A percentile compares a stretch with the other conserved stretches of the same genome.
Conservation (phyloP, 2,329 filamentous ascomycete genomes). For the Aspergillus phoenicis region DNA sequence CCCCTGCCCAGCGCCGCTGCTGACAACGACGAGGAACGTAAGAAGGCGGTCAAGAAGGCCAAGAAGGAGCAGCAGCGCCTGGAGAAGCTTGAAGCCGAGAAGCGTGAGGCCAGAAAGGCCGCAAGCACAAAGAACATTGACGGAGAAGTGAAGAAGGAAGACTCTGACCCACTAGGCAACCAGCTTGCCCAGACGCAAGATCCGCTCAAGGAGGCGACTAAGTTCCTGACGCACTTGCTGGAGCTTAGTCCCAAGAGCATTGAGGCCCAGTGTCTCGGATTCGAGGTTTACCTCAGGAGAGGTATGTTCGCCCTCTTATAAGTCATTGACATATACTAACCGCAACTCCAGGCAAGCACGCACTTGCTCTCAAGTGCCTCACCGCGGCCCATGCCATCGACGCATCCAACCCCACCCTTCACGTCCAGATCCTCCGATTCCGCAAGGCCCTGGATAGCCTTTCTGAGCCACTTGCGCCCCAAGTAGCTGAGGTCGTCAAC, state of each 20-base stretch:
- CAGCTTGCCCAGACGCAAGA: slow-evolving; percentile 79
- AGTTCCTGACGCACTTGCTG: slow-evolving; percentile 79
- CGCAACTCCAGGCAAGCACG: slow-evolving; percentile 69
- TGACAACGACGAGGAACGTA: slow-evolving; percentile 65
- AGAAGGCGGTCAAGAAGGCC: slow-evolving; percentile 88
- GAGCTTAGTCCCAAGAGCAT: slow-evolving; percentile 80
- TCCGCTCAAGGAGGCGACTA: slow-evolving; percentile 82
- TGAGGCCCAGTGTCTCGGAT: slow-evolving; percentile 80
- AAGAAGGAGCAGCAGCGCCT: slow-evolving; percentile 75
- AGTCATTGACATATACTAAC: slow-evolving; percentile 28
- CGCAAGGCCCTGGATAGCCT: slow-evolving; percentile 62
- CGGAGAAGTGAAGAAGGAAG: slow-evolving; percentile 76
- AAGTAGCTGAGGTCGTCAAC: slow-evolving; percentile 70
- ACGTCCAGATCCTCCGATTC: slow-evolving; percentile 73
- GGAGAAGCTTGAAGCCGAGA: slow-evolving; percentile 78
- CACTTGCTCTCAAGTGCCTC: slow-evolving; percentile 85
- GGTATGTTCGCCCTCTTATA: slow-evolving; percentile 59
- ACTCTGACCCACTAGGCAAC: slow-evolving; percentile 81
- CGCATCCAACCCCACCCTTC: slow-evolving; percentile 68
- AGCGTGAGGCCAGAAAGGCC: slow-evolving; percentile 81
- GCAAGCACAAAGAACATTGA: slow-evolving; percentile 60
- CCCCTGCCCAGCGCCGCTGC: slow-evolving; percentile 51
- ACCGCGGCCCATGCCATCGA: slow-evolving; percentile 72
- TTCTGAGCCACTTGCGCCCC: slow-evolving; percentile 62
- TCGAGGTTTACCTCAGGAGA: slow-evolving; percentile 83